These are phyloP conservation scores for Polytrichum commune DNA, from an alignment of 225 moss, liverwort and hornwort genomes.

Conservation along the genomic window DNA sequence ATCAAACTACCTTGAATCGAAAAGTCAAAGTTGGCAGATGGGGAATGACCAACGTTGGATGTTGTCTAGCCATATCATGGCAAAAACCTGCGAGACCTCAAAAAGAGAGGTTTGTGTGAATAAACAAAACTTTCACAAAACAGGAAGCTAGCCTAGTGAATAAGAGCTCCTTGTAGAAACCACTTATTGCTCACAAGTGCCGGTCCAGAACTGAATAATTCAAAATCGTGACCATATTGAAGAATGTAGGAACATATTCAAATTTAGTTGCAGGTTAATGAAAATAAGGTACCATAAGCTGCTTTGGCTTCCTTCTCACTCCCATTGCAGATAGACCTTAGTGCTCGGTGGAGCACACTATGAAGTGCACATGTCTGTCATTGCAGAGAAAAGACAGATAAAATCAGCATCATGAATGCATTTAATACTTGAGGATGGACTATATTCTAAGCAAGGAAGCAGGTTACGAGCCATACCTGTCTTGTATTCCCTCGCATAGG, in stretches of 20 bases:
- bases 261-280: neutral
- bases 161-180: neutral
- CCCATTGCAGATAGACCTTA: constrained; percentile 75
- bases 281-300: constrained; percentile 61
- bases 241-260: neutral
- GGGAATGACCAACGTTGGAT: constrained; percentile 75
- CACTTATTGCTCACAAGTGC: neutral
- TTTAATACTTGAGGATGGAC: too few relatives aligned
- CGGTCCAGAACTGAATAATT: neutral
- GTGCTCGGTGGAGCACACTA: constrained; percentile 65
- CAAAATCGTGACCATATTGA: neutral
- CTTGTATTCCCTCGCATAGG: constrained; percentile 24
- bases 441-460: too few relatives aligned
- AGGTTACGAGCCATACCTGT: constrained; percentile 27
- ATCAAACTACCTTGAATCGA: constrained; percentile 62
- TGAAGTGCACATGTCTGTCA: constrained; percentile 78
- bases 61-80: constrained; percentile 87
- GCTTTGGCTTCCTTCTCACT: constrained; percentile 95
- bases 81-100: constrained; percentile 61
- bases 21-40: constrained; percentile 77
- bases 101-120: neutral
- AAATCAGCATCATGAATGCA: neutral
- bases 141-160: neutral
- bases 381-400: constrained; percentile 9
- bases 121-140: too few relatives aligned